Base-by-base conservation (phyloP, 1,139 yeast species). In the Hemisphaericaspora subhashii region DNA sequence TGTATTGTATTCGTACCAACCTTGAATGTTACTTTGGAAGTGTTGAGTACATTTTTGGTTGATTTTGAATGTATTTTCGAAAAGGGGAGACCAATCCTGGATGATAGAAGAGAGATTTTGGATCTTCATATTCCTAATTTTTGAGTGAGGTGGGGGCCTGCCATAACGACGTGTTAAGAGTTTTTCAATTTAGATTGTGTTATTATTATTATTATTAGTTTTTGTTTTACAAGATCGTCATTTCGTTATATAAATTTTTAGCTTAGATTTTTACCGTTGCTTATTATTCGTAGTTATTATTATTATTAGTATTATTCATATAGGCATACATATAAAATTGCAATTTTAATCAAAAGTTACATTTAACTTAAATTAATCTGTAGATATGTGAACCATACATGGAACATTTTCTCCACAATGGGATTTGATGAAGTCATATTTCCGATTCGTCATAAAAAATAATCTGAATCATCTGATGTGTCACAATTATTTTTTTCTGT, bases 1-100 rank as follows among this genome's bases (percentile, higher is more conserved):
- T 83, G 92, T 53, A 87, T 87, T 56, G 95, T 88, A 14, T 86
- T 87, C 60, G 86, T 90, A 4, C 95, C 95, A 3, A 86, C 96
- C 1, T 68, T 87, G 47, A 83, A 83, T 48, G 70, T 87, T 30
- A 81, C 95, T 0, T 69, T 82, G 14, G 83, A 80, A 38, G 75
- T 86, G 5, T 68, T 87, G 44, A 74, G 75, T 35, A 72, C 80
- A 13, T 75, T 85, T 42, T 70, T 87, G 51, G 75, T 75, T 35
- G 88, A 86, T 55, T 84, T 78, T 55, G 73, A 66, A 20, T 76
- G 79, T 48, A 74, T 86, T 7, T 86, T 86, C 53, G 82, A 79
- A 42, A 69, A 70, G 23, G 76, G 72, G 1, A 60, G 58, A 2
- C 80, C 83, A 38, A 51, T 64, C 9, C 58, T 64, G 10, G 72